Evolutionary conservation across 768 basidiomycete genomes (phyloP).

Genomic region (Mycena crocata): DNA sequence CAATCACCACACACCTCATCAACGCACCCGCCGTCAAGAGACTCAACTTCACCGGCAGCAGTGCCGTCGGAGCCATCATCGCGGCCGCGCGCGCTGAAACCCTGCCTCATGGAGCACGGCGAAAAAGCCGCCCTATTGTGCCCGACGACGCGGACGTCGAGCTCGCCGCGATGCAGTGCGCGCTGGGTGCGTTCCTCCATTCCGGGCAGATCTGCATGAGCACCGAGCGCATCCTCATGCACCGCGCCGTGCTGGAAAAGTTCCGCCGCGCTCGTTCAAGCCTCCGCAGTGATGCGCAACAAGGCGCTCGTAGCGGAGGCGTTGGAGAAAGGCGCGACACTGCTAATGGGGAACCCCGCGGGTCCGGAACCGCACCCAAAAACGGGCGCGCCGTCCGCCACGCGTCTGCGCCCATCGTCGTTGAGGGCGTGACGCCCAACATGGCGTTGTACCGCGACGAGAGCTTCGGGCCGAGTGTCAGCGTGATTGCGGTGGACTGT

Average conservation of each 20-base stretch:
- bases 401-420: slow-evolving; percentile 21
- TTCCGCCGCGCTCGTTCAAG: slow-evolving; percentile 50
- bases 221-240: slow-evolving; percentile 76
- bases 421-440: slow-evolving; percentile 30
- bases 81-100: slow-evolving; percentile 73
- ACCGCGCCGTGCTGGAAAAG: slow-evolving; percentile 69
- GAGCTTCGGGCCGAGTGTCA: slow-evolving; percentile 34
- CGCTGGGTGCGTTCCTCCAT: slow-evolving; percentile 67
- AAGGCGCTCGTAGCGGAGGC: slow-evolving; percentile 28
- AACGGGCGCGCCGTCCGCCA: slow-evolving; percentile 20
- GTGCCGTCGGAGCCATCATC: slow-evolving; percentile 67
- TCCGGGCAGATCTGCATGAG: slow-evolving; percentile 78
- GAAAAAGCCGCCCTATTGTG: slow-evolving; percentile 62
- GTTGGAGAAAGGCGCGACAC: slow-evolving; percentile 27
- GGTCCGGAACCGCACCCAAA: slow-evolving; percentile 26
- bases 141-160: slow-evolving; percentile 62
- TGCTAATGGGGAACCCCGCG: slow-evolving; percentile 28
- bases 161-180: slow-evolving; percentile 63
- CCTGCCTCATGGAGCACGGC: slow-evolving; percentile 70
- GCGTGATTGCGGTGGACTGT: slow-evolving; percentile 23
- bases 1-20: slow-evolving; percentile 65
- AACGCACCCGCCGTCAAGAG: slow-evolving; percentile 57
- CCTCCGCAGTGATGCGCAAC: slow-evolving; percentile 22
- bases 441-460: slow-evolving; percentile 31
- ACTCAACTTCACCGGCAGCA: slow-evolving; percentile 75